phyloP scores from a whole-genome alignment of 2,329 filamentous ascomycete species.

The Diaporthe eres region DNA sequence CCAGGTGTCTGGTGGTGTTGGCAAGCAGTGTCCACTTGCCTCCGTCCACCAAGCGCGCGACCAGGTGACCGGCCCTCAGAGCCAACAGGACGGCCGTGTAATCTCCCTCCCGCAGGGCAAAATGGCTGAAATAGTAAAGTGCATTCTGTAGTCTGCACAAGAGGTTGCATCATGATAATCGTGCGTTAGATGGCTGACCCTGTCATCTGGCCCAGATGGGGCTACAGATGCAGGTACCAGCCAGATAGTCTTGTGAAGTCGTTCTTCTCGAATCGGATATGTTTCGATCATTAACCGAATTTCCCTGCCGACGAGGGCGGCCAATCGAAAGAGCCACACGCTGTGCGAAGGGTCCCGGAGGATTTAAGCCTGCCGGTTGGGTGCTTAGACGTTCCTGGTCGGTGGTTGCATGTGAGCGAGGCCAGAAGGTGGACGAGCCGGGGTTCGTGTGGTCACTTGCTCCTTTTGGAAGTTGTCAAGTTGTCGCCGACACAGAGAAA shows the following conservation, averaged over 20 bases:
- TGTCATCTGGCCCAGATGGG: conserved; percentile 27
- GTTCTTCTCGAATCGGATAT: conserved; percentile 7
- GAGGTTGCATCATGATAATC: conserved; percentile 21
- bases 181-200: conserved; percentile 22
- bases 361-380: conserved; percentile 16
- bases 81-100: conserved; percentile 26
- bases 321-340: background rate
- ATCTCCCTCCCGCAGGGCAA: conserved; percentile 1
- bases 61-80: conserved; percentile 24
- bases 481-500: conserved; percentile 15
- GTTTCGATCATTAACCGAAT: conserved; percentile 1
- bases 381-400: conserved; percentile 7
- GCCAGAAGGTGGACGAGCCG: conserved; percentile 3
- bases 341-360: background rate
- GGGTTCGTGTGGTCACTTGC: conserved; percentile 32
- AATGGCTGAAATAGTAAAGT: conserved; percentile 30
- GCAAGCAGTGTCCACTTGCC: conserved; percentile 22
- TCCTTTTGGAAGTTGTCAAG: conserved; percentile 33
- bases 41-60: conserved; percentile 1
- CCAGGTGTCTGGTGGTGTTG: conserved; percentile 11
- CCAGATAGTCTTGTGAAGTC: conserved; percentile 24
- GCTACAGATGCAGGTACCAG: conserved; percentile 21
- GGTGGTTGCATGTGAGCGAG: conserved; percentile 25
- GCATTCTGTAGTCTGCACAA: background rate
- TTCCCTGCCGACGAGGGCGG: background rate